Percentiles rank a stretch among this genome's conserved stretches.
These are phyloP conservation scores for Haplographium delicatum DNA, from an alignment of 495 filamentous ascomycete genomes.

Conservation along the genomic window DNA sequence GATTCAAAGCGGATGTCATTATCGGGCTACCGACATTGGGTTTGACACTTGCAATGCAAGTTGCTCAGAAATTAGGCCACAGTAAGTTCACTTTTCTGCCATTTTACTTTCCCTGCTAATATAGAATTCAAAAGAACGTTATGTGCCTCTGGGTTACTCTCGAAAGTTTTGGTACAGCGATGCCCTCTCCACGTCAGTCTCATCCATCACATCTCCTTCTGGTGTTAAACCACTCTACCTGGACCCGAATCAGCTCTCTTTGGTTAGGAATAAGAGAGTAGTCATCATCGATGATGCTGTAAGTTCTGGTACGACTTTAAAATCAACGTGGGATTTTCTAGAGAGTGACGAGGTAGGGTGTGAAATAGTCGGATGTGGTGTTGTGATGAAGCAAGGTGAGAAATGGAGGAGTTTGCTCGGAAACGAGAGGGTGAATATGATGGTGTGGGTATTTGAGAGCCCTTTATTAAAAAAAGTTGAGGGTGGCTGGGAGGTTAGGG, in stretches of 20 bases:
- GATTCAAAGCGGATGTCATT: slow-evolving; percentile 15
- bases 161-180: slow-evolving; percentile 22
- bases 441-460: slow-evolving; percentile 23
- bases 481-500: slow-evolving; percentile 17
- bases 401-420: slow-evolving; percentile 16
- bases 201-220: slow-evolving; percentile 21
- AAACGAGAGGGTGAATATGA: slow-evolving; percentile 5
- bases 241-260: slow-evolving; percentile 18
- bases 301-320: slow-evolving; percentile 18
- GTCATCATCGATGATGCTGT: slow-evolving; percentile 24
- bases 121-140: slow-evolving; percentile 11
- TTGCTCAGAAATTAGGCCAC: slow-evolving; percentile 16
- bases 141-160: slow-evolving; percentile 22
- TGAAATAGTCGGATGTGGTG: slow-evolving; percentile 9
- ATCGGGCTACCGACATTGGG: slow-evolving; percentile 23
- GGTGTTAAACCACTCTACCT: slow-evolving; percentile 17
- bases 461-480: slow-evolving; percentile 15
- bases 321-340: slow-evolving; percentile 20
- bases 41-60: slow-evolving; percentile 8
- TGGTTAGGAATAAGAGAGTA: slow-evolving; percentile 12
- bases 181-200: slow-evolving; percentile 14
- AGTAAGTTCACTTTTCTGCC: slow-evolving; percentile 2
- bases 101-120: neutral
- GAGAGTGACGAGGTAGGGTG: slow-evolving; percentile 16
- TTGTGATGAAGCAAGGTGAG: slow-evolving; percentile 21